Percentiles rank a stretch among this genome's conserved stretches.
Conservation (phyloP, 2,329 filamentous ascomycete species). For the Nigrospora osmanthi region DNA sequence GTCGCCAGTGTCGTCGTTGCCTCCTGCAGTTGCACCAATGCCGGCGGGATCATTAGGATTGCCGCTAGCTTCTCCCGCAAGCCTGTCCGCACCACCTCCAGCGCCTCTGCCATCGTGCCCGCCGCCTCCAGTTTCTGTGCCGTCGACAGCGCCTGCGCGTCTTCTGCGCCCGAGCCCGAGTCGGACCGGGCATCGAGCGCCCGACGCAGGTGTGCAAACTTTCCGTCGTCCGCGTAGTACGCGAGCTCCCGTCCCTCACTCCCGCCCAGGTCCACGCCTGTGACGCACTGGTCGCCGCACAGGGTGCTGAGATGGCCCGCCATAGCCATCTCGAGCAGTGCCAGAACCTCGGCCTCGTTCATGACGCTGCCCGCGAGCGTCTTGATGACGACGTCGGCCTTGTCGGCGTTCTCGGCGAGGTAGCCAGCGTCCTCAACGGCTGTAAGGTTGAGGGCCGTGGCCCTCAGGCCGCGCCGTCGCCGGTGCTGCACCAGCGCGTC, state of each 20-base stretch:
- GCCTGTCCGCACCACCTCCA: slow-evolving; percentile 32
- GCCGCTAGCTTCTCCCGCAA: slow-evolving; percentile 38
- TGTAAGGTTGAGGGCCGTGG: slow-evolving; percentile 43
- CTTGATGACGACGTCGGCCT: slow-evolving; percentile 35
- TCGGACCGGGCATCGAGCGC: slow-evolving; percentile 23
- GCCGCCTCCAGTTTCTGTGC: slow-evolving; percentile 17
- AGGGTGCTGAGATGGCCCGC: slow-evolving; percentile 27
- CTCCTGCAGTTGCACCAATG: slow-evolving; percentile 33
- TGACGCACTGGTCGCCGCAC: slow-evolving; percentile 42
- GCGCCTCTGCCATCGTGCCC: slow-evolving; percentile 30
- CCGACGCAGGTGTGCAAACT: slow-evolving; percentile 40
- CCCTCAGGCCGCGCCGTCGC: slow-evolving; percentile 27
- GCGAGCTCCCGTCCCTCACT: slow-evolving; percentile 31
- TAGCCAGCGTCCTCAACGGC: slow-evolving; percentile 41
- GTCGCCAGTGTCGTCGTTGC: neutral
- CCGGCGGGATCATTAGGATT: slow-evolving; percentile 37
- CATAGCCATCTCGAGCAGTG: slow-evolving; percentile 43
- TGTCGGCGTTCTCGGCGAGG: slow-evolving; percentile 35
- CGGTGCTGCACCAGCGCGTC: slow-evolving; percentile 32
- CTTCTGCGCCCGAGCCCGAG: slow-evolving; percentile 19
- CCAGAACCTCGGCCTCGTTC: slow-evolving; percentile 43
- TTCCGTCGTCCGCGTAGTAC: slow-evolving; percentile 46
- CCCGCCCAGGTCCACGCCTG: slow-evolving; percentile 36
- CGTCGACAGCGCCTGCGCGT: slow-evolving; percentile 30
- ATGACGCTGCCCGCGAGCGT: slow-evolving; percentile 40